Base-by-base conservation (phyloP, 768 basidiomycete species). In the Psilocybe sp. region DNA sequence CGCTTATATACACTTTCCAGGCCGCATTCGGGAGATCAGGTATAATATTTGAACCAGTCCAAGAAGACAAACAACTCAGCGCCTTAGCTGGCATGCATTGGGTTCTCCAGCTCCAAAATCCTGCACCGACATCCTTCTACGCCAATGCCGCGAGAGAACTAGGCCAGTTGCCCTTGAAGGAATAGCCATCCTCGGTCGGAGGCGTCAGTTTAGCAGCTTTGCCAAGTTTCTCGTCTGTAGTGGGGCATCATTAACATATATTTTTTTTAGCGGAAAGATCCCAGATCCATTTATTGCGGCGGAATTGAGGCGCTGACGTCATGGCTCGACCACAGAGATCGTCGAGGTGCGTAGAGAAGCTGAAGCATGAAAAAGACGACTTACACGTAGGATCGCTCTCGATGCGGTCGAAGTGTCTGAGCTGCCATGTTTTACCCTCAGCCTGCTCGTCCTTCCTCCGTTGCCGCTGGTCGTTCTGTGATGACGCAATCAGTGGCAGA, bases 391-490 rank as follows among this genome's bases (percentile, higher is more conserved):
- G 77, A 63, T 97, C 92, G 36, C 70, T 76, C 9, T 83, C 84
- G 23, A 87, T 69, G 57, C 81, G 79, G 32, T 69, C 69, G 61
- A 98, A 98, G 60, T 93, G 88, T 66, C 83, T 86, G 53, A 91
- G 66, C 50, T 76, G 61, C 92, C 93, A 96, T 0, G 76, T 71
- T 9, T 76, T 82, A 1, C 82, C 85, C n/a, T 77, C 83, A 0
- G 87, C 82, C 7, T 61, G 58, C 66, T 98, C 96, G 54, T 94
- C 90, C 60, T 83, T 86, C 53, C 96, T 76, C 67, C 81, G 77
- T 69, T 96, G 92, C 49, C 96, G 78, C 71, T 97, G 93, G 32
- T 94, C 89, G 57, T 96, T 97, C 93, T 96, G 56, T 31, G 59
- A 20, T 20, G 14, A 28, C 19, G 46, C 36, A 42, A 19, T 40